Base-by-base conservation (phyloP, 2,329 filamentous ascomycete genomes). In the Didymellaceae sp. region DNA sequence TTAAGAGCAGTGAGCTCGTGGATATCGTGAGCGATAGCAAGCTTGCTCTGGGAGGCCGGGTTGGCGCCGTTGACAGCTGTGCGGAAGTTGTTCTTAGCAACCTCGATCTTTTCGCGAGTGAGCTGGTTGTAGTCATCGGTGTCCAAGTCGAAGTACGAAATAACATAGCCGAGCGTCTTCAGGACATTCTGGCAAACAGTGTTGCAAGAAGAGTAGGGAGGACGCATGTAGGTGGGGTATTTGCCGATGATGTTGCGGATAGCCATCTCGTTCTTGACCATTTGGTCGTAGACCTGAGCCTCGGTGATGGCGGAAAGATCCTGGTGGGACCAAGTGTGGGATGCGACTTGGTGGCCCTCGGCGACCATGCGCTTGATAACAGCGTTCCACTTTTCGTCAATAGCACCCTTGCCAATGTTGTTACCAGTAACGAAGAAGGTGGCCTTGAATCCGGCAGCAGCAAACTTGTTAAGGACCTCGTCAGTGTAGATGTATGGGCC, bases 381-480 rank as follows among this genome's bases (percentile, higher is more conserved):
- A 2, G 72, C 73, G 3, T 72, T 69, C 68, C 82, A 82, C 3
- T 75, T 68, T 54, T 82, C 75, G 55, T 85, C 82, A 56, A 85
- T 84, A 54, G 75, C 70, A 25, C 81, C 81, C 67, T 83, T 84
- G 42, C 76, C 77, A 11, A 79, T 72, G 67, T 82, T 83, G 67
- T 77, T 82, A 4, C 82, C 82, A 4, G 80, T 84, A 49, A 88
- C 75, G 66, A 88, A 88, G 70, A 89, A 89, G 0, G 86, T 89
- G 0, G 84, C 86, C 54, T 82, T 85, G n/a, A 82, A 84, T 17
- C 78, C 73, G 57, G 84, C 84, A 17, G 74, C 74, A 40, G 79
- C 77, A 24, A 88, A 77, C 43, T 83, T 76, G 59, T 86, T 80
- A 6, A 88, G 77, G 6, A 89, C 77, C 47, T 82, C 78, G 22